phyloP scores from a whole-genome alignment of 2,329 filamentous ascomycete species.

The Aspergillus sp. region DNA sequence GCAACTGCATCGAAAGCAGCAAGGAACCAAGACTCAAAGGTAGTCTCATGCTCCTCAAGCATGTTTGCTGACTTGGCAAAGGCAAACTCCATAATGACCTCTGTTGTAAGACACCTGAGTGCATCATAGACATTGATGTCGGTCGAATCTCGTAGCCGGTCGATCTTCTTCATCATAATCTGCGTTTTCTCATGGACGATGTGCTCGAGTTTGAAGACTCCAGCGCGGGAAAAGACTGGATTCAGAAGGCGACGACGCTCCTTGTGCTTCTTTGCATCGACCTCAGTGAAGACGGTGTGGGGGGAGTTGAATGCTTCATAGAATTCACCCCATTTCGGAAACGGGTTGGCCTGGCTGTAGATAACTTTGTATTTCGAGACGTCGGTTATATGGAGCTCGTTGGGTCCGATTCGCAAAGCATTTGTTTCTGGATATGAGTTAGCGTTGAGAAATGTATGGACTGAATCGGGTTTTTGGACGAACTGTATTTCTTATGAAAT shows the following conservation, averaged over 20 bases:
- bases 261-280: conserved; percentile 8
- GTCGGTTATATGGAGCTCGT: conserved; percentile 7
- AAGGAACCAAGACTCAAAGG: conserved; percentile 1
- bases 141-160: neutral
- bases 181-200: conserved; percentile 1
- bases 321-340: conserved; percentile 1
- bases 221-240: conserved; percentile 13
- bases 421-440: neutral
- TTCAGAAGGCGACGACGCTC: conserved; percentile 8
- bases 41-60: neutral
- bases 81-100: conserved; percentile 5
- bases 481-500: neutral
- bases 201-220: conserved; percentile 5
- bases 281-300: conserved; percentile 4
- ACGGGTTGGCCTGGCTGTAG: conserved; percentile 5
- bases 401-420: conserved; percentile 3
- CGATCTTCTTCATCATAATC: conserved; percentile 1
- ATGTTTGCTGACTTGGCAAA: conserved; percentile 3
- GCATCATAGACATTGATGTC: conserved; percentile 3
- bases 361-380: conserved; percentile 4
- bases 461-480: neutral
- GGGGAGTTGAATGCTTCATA: conserved; percentile 3
- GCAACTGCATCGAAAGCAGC: conserved; percentile 1
- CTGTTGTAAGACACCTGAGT: conserved; percentile 4
- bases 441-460: neutral